These are phyloP conservation scores for Musa balbisiana DNA, from an alignment of 202 grass and related monocot species.

Conservation along the genomic window DNA sequence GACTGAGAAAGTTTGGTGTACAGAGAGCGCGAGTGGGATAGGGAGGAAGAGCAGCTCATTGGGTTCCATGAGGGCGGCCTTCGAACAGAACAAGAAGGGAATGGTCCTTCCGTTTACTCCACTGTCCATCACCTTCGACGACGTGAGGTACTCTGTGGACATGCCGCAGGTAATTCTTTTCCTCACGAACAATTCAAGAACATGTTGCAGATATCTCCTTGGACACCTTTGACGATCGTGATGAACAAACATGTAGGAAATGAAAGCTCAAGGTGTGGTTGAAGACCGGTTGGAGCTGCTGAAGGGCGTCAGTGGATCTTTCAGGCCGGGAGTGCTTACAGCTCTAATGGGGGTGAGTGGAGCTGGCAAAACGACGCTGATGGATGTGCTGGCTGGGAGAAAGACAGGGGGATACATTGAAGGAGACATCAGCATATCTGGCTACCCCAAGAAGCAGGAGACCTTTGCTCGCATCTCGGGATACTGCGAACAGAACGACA, in stretches of 20 bases:
- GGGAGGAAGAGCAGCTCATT: neutral
- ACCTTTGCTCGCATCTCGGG: conserved; percentile 34
- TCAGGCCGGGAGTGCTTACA: conserved; percentile 27
- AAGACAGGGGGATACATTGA: conserved; percentile 36
- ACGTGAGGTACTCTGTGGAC: conserved; percentile 30
- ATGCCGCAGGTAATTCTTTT: conserved; percentile 19
- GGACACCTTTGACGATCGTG: neutral
- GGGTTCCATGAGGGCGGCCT: neutral
- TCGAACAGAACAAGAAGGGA: conserved; percentile 13
- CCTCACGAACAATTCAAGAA: neutral
- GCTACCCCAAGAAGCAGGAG: conserved; percentile 35
- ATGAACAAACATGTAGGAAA: conserved; percentile 18
- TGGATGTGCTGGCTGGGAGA: conserved; percentile 31
- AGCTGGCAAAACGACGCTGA: conserved; percentile 33
- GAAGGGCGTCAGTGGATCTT: conserved; percentile 28
- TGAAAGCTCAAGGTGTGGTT: conserved; percentile 31
- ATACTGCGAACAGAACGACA: conserved; percentile 32
- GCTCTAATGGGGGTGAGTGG: conserved; percentile 36
- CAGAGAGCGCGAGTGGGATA: neutral
- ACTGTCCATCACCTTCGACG: conserved; percentile 24
- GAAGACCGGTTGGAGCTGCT: conserved; percentile 25
- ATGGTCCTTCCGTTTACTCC: conserved; percentile 36
- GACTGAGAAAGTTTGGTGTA: neutral
- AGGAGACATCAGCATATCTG: conserved; percentile 24
- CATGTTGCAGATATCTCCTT: neutral